A percentile compares a stretch with the other conserved stretches of the same genome.
phyloP scores from a whole-genome alignment of 2,329 filamentous ascomycete genomes.

The Calonectria montana region DNA sequence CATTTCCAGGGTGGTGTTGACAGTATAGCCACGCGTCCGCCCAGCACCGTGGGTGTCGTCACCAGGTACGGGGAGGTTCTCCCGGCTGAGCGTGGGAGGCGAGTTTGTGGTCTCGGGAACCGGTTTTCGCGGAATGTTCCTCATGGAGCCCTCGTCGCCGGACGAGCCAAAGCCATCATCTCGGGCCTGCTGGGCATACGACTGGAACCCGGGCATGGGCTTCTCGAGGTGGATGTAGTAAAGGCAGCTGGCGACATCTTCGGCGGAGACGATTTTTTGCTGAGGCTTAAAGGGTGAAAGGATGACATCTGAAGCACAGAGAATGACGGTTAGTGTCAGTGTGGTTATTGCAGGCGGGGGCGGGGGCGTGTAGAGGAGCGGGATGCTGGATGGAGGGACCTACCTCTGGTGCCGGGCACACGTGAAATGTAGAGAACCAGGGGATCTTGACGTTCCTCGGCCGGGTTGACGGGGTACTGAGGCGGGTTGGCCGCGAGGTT shows the following conservation, averaged over 20 bases:
- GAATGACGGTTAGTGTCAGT: constrained; percentile 29
- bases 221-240: constrained; percentile 85
- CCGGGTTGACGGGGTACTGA: constrained; percentile 82
- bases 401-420: constrained; percentile 91
- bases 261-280: constrained; percentile 86
- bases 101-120: constrained; percentile 52
- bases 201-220: constrained; percentile 64
- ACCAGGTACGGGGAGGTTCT: constrained; percentile 32
- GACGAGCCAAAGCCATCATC: constrained; percentile 52
- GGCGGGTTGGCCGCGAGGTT: constrained; percentile 87
- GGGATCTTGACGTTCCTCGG: constrained; percentile 74
- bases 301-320: constrained; percentile 76
- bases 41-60: constrained; percentile 23
- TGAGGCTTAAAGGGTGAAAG: constrained; percentile 91
- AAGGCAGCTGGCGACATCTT: constrained; percentile 87
- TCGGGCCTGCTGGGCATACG: constrained; percentile 39
- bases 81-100: constrained; percentile 38
- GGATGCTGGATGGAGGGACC: constrained; percentile 31
- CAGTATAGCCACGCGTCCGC: constrained; percentile 33
- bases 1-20: constrained; percentile 34
- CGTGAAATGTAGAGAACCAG: constrained; percentile 91
- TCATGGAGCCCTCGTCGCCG: constrained; percentile 56
- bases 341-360: constrained; percentile 6
- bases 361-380: constrained; percentile 2
- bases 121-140: constrained; percentile 66